These are phyloP conservation scores for Eucalyptus albens DNA, from an alignment of 345 rosid species.

Conservation along the genomic window DNA sequence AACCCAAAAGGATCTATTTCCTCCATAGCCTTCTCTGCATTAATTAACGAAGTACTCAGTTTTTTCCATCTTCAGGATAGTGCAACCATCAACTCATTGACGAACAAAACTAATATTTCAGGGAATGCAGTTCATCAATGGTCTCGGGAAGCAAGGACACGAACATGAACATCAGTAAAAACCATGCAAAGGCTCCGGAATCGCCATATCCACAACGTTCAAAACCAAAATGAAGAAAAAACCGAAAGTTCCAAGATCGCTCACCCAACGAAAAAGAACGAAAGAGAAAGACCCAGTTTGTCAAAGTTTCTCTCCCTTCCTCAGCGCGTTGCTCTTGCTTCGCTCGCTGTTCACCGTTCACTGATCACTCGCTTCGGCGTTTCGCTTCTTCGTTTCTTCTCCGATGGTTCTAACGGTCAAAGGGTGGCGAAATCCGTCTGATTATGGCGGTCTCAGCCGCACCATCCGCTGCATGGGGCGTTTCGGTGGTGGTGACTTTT, in stretches of 20 bases:
- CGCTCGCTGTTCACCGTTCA: background rate
- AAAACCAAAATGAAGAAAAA: background rate
- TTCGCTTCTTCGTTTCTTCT: background rate
- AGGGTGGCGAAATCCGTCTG: background rate
- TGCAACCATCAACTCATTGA: background rate
- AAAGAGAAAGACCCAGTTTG: background rate
- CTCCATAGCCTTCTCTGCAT: background rate
- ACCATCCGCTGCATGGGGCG: background rate
- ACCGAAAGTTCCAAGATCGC: background rate
- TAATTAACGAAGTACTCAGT: background rate
- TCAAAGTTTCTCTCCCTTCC: background rate
- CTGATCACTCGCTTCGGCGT: background rate
- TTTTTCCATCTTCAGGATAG: background rate
- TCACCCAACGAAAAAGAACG: background rate
- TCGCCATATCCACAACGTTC: background rate
- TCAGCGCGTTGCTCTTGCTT: background rate
- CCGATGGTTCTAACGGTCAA: background rate
- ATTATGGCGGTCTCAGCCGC: background rate
- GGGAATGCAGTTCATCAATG: background rate
- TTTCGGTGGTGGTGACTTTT: background rate
- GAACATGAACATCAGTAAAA: background rate
- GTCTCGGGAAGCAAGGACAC: background rate
- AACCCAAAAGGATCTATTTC: background rate
- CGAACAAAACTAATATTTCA: background rate
- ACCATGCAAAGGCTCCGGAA: background rate